Evolutionary conservation across 495 filamentous ascomycete genomes (phyloP).

Genomic region (Aspergillus mulundensis): DNA sequence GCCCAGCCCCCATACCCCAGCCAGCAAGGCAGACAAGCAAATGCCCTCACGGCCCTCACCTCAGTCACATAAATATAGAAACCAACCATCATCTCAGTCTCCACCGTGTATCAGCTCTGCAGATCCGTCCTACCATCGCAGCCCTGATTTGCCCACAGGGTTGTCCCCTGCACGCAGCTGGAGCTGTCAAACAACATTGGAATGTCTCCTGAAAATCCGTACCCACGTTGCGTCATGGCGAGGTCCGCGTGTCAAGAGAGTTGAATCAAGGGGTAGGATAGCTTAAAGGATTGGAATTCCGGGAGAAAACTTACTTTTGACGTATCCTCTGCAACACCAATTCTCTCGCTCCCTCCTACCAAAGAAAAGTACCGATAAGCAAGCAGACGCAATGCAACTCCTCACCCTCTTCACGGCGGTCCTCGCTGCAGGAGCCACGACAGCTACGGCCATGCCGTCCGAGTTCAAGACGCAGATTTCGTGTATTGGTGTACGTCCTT

Average conservation of each 20-base stretch:
- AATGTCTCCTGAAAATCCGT: not conserved
- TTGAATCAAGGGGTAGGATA: not conserved
- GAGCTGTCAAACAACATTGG: not conserved
- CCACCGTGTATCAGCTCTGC: not conserved
- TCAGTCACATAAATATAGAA: not conserved
- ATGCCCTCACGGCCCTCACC: too few relatives aligned
- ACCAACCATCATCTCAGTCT: not conserved
- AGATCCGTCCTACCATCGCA: not conserved
- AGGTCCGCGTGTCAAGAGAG: not conserved
- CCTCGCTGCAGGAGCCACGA: not conserved
- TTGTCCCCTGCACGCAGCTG: not conserved
- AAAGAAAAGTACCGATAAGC: not conserved
- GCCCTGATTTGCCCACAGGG: not conserved
- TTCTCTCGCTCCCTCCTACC: not conserved
- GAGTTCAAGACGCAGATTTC: not conserved
- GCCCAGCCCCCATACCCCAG: too few relatives aligned
- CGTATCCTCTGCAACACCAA: too few relatives aligned
- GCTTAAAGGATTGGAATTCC: not conserved
- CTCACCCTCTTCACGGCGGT: not conserved
- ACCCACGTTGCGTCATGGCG: not conserved
- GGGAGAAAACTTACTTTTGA: too few relatives aligned
- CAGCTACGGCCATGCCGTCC: not conserved
- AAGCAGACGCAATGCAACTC: not conserved
- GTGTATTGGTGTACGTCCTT: not conserved
- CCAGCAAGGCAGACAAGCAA: too few relatives aligned